These are phyloP conservation scores for Solanum hybrid DNA, from an alignment of 305 asterid genomes.

Conservation along the genomic window DNA sequence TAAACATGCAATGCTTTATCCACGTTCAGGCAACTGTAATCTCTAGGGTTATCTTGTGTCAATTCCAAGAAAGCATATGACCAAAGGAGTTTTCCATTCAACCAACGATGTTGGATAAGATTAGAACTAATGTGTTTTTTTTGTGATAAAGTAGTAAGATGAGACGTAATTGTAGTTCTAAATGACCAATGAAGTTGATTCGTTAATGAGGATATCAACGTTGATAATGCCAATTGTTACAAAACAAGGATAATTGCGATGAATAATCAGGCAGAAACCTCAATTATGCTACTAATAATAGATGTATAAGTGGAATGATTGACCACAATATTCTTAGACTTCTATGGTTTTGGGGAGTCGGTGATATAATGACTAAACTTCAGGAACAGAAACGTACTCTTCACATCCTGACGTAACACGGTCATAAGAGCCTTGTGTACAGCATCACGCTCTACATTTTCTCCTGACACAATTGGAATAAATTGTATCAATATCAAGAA, in stretches of 20 bases:
- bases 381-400: constrained; percentile 39
- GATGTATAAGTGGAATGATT: not conserved
- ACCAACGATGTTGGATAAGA: not conserved
- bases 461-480: constrained; percentile 35
- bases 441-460: constrained; percentile 93
- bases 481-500: not conserved
- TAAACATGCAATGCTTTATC: not conserved
- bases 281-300: not conserved
- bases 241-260: not conserved
- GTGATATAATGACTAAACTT: not conserved
- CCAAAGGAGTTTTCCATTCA: not conserved
- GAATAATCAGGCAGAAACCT: not conserved
- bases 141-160: not conserved
- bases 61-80: not conserved
- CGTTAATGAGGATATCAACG: not conserved
- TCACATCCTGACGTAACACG: constrained; percentile 81
- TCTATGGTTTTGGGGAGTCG: not conserved
- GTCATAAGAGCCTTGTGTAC: constrained; percentile 83
- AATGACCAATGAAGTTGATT: not conserved
- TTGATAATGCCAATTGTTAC: not conserved
- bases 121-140: not conserved
- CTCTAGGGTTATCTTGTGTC: not conserved
- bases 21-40: not conserved
- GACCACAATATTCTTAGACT: not conserved
- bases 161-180: not conserved